Evolutionary conservation across 2,329 filamentous ascomycete species (phyloP), one percentile per base, ranked within the genome.

Genomic region (Ilyonectria destructans): DNA sequence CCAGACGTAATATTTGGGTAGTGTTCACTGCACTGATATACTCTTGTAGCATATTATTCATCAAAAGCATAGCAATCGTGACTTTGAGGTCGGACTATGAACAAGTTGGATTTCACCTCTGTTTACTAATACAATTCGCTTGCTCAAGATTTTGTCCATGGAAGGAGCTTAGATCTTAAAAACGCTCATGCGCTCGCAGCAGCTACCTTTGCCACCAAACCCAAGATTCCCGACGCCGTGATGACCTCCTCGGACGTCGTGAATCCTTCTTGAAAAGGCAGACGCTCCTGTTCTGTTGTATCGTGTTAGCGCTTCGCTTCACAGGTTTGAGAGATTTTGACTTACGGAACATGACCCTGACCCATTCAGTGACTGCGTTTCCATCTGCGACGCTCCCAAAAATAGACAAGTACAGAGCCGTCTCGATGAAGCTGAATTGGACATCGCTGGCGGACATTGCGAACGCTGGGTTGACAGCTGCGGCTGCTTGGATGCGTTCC

Each of bases 311-410:
- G 4, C 17, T 1, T 9, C 2, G 26, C 1, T 2, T n/a, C 13
- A 6, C 15, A 1, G 12, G 1, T 15, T 6, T 2, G 6, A 19
- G 7, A 54, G n/a, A 15, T 12, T 12, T 10, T 4, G 3, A 66
- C 73, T 35, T 68, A 75, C 73, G 58, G 29, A 75, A 75, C 29
- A 75, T n/a, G 6, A 71, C 60, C 35, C 62, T 75, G 10, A 75
- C 73, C 73, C 73, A 75, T 3, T 67, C 55, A 1, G 69, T 75
- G 19, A 71, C 67, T 0, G 73, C 73, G 21, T 75, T 68, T 10
- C 73, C 73, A 0, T 74, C 64, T 6, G 65, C 17, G 0, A 62
- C 8, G 6, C 65, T 58, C 10, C 73, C 73, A 4, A 75, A 75
- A 12, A 75, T 48, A 7, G 68, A 68, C 26, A 75, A 21, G 55